Percentiles rank a stretch among this genome's conserved stretches.
Conservation (phyloP, 73 alveolate genomes). For the Blepharisma stoltei region DNA sequence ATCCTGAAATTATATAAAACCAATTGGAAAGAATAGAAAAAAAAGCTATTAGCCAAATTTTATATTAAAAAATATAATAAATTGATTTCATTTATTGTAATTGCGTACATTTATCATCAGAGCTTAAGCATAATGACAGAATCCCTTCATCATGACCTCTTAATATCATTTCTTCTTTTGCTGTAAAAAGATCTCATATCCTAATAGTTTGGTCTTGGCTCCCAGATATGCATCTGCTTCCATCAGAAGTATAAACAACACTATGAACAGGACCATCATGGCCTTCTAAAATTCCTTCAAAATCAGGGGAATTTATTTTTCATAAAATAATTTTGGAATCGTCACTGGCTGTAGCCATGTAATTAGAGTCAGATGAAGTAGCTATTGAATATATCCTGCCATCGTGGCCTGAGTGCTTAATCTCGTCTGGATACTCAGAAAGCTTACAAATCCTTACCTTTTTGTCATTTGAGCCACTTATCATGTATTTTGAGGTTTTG, state of each 20-base stretch:
- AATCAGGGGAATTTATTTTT: background rate
- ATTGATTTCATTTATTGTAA: no score
- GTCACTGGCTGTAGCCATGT: background rate
- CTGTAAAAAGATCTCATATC: background rate
- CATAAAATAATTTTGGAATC: background rate
- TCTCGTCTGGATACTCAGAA: conserved; percentile 16
- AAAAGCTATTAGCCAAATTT: no score
- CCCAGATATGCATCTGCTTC: conserved; percentile 12
- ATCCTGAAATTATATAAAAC: background rate
- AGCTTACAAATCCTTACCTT: background rate
- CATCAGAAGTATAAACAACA: conserved; percentile 3
- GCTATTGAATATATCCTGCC: background rate
- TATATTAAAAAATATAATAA: no score
- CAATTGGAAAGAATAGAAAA: no score
- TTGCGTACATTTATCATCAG: conserved; percentile 19
- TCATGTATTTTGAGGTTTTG: background rate
- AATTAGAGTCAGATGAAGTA: background rate
- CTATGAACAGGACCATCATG: background rate
- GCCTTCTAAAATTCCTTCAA: conserved; percentile 3
- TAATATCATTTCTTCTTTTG: background rate
- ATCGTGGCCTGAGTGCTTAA: background rate
- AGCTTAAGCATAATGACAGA: background rate
- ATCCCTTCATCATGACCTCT: background rate
- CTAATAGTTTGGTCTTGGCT: conserved; percentile 9
- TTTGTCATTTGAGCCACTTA: background rate